A percentile compares a stretch with the other conserved stretches of the same genome.
phyloP scores from a whole-genome alignment of 371 early-diverging fungal genomes.

The Mycotypha africana region DNA sequence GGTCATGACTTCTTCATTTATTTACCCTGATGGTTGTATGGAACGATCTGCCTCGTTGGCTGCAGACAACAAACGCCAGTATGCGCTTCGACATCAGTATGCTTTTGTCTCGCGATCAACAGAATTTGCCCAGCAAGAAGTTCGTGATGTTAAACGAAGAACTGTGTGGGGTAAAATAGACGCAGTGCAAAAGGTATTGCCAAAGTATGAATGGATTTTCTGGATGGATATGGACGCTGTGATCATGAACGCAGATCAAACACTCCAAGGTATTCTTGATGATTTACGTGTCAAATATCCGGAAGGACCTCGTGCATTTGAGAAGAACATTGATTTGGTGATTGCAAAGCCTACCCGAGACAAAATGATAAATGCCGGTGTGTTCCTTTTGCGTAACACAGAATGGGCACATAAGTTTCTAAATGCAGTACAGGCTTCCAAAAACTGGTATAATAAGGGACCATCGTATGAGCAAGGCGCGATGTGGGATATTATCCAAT shows the following conservation, averaged over 20 bases:
- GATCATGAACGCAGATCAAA: constrained; percentile 40
- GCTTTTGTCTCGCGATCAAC: constrained; percentile 53
- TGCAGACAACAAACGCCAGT: constrained; percentile 54
- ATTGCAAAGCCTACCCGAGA: constrained; percentile 43
- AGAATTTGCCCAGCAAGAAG: constrained; percentile 57
- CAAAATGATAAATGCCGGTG: constrained; percentile 56
- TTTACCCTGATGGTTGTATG: constrained; percentile 53
- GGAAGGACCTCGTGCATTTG: constrained; percentile 22
- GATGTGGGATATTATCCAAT: constrained; percentile 53
- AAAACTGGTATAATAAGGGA: constrained; percentile 38
- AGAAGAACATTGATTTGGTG: constrained; percentile 39
- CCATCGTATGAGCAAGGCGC: constrained; percentile 58
- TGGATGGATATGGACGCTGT: constrained; percentile 71
- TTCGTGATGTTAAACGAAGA: constrained; percentile 31
- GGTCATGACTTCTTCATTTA: constrained; percentile 47
- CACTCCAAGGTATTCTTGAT: constrained; percentile 27
- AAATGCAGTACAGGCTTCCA: constrained; percentile 41
- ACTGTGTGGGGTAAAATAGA: constrained; percentile 62
- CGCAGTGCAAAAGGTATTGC: constrained; percentile 54
- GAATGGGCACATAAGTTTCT: constrained; percentile 52
- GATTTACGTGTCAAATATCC: constrained; percentile 19
- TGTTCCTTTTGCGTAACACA: constrained; percentile 58
- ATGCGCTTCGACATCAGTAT: constrained; percentile 52
- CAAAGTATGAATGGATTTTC: constrained; percentile 62
- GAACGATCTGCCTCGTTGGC: constrained; percentile 40